Percentiles rank a stretch among this genome's conserved stretches.
Conservation (phyloP, 2,329 filamentous ascomycete species). For the Pseudohalonectria lignicola region DNA sequence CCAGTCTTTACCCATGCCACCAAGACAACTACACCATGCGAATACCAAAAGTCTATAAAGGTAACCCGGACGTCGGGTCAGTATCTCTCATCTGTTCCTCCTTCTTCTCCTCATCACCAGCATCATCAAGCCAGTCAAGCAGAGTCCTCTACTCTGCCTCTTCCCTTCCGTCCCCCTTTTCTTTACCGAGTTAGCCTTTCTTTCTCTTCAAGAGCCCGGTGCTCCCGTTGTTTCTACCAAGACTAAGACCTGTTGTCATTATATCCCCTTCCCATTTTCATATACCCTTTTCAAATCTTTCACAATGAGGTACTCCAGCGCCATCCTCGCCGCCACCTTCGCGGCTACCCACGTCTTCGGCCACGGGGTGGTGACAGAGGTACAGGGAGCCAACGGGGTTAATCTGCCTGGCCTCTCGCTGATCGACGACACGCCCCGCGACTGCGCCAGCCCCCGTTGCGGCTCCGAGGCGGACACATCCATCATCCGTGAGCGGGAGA, state of each 20-base stretch:
- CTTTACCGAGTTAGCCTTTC: too few species aligned
- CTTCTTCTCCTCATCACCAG: not conserved
- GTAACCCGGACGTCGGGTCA: not conserved
- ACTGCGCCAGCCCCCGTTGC: constrained; percentile 49
- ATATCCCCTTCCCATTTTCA: too few species aligned
- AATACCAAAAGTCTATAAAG: not conserved
- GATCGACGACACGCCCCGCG: constrained; percentile 55
- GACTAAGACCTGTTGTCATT: too few species aligned
- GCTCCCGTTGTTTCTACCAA: not conserved
- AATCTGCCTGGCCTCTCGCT: constrained; percentile 52
- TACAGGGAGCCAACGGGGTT: constrained; percentile 50
- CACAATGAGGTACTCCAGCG: constrained; percentile 19
- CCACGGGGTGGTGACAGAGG: constrained; percentile 45
- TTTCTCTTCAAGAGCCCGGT: not conserved
- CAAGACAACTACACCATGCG: not conserved
- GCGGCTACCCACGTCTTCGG: constrained; percentile 38
- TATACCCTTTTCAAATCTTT: too few species aligned
- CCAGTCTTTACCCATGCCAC: too few species aligned
- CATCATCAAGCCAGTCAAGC: too few species aligned
- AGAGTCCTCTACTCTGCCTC: too few species aligned
- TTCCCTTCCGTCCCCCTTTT: too few species aligned
- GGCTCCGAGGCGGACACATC: constrained; percentile 59
- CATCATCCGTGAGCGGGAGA: constrained; percentile 53
- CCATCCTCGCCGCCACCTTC: constrained; percentile 33
- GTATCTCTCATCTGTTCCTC: not conserved